These are phyloP conservation scores for Staphylotrichum longicolle DNA, from an alignment of 495 filamentous ascomycete genomes.

Conservation along the genomic window DNA sequence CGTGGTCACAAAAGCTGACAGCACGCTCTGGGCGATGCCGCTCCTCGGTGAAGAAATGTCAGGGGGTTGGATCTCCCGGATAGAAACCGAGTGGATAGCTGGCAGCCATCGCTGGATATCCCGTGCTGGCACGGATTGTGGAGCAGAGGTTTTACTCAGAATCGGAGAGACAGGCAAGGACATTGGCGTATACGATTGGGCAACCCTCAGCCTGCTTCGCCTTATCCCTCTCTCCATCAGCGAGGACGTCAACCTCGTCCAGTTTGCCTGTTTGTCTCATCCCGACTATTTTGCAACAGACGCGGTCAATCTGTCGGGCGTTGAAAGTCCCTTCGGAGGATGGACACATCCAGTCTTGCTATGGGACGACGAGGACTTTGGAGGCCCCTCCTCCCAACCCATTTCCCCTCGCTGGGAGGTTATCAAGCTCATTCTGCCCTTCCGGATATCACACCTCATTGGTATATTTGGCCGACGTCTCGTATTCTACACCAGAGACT, in stretches of 20 bases:
- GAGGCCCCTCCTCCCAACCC: background rate
- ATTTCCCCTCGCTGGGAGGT: background rate
- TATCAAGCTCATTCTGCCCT: background rate
- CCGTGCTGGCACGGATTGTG: background rate
- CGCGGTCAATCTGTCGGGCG: background rate
- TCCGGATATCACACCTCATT: background rate
- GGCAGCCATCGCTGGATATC: background rate
- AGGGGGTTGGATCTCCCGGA: background rate
- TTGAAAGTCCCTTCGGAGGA: too few relatives aligned
- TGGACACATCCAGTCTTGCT: background rate
- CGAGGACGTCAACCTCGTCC: background rate
- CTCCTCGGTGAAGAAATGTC: background rate
- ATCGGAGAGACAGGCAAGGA: background rate
- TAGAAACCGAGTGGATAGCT: background rate
- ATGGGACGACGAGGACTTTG: background rate
- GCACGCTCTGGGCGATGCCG: conserved; percentile 1
- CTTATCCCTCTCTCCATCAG: background rate
- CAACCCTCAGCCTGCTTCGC: background rate
- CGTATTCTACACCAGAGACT: conserved; percentile 10
- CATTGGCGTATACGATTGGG: background rate
- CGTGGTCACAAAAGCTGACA: background rate
- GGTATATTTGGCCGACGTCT: conserved; percentile 5
- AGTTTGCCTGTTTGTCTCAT: background rate
- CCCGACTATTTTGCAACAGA: background rate
- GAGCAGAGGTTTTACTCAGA: background rate